Evolutionary conservation across 2,329 filamentous ascomycete genomes (phyloP), one percentile per base, ranked within the genome.

Genomic region (Fusarium compactum): DNA sequence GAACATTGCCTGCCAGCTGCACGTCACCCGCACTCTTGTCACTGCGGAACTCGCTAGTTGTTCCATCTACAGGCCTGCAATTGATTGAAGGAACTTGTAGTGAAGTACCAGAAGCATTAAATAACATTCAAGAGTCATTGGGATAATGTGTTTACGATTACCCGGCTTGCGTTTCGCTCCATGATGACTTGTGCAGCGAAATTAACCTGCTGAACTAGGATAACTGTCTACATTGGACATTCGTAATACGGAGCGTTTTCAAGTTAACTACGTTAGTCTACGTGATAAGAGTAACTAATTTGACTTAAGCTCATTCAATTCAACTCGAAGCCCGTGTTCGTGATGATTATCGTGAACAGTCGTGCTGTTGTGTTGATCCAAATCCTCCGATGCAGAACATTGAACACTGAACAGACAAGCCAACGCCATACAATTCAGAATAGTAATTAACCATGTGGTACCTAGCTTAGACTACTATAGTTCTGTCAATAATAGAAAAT

Each of bases 1-100:
- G 50, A 47, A 43, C 50, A 59, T 46, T 72, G 55, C 32, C 30
- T 57, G 66, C 41, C 70, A 72, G 58, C 43, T 70, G 58, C 48
- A 43, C 10, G 22, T 22, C 43, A 29, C 22, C 30, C 29, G 27
- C 45, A 16, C 11, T 5, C 10, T 24, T 15, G 29, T 12, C 20
- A 11, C 12, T 15, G 7, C n/a, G 15, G 9, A 54, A 46, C 30
- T 38, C 12, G 6, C 18, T 32, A 24, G 16, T 59, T 29, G 45
- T 38, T 44, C 25, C 14, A 41, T 20, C 15, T 30, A 10, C 14
- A n/a, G 11, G 34, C 27, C 14, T 41, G 14, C 9, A 6, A 27
- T 15, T 27, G n/a, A 15, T 41, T 52, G 8, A n/a, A 24, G 18
- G 11, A 20, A 41, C 48, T 27, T 52, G 25, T 20, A 16, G 18